Evolutionary conservation across 257 asterid species (phyloP), one percentile per base, ranked within the genome.

Genomic region (Parsonsia alboflavescens): DNA sequence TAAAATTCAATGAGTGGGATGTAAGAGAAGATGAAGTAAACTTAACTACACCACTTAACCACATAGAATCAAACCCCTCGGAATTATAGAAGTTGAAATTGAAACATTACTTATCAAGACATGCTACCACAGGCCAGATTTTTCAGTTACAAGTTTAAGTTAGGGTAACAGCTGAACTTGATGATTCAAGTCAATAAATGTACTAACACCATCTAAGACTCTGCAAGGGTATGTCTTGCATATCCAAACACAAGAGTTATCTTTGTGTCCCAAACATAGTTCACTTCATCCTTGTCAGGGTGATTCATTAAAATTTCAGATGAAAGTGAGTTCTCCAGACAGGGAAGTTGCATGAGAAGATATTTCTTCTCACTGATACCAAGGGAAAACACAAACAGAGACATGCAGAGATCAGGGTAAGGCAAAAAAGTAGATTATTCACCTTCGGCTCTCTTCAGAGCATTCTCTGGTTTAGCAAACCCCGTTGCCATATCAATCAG

Each of bases 401-500:
- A n/a, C 28, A 59, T 50, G 33, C 53, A 48, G 8, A 72, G 30
- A 42, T 16, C 65, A 63, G 22, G 15, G 5, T 1, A 50, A 42
- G 3, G 53, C 42, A 11, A 33, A 22, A 48, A 69, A 68, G 56
- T 56, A 63, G 66, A 70, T 45, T 54, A 50, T 71, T 73, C 66
- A 82, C 84, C 84, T 83, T 83, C 86, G 30, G 84, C 86, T 59
- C 86, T 76, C 80, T 83, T 83, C 58, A 83, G 69, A 59, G 86
- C 84, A 77, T 77, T 83, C 82, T 79, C 84, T 36, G 82, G 86
- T 71, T 79, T 77, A 21, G 82, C 78, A 63, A 80, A 80, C 41
- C 48, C 70, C 0, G 73, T 75, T 26, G 77, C 70, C 83, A 80
- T 80, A 39, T 65, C 30, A 65, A 39, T 39, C 50, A 39, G 26